Evolutionary conservation across 352 stramenopile species (phyloP), one percentile per base, ranked within the genome.

Genomic region (Aphanomyces invadans): DNA sequence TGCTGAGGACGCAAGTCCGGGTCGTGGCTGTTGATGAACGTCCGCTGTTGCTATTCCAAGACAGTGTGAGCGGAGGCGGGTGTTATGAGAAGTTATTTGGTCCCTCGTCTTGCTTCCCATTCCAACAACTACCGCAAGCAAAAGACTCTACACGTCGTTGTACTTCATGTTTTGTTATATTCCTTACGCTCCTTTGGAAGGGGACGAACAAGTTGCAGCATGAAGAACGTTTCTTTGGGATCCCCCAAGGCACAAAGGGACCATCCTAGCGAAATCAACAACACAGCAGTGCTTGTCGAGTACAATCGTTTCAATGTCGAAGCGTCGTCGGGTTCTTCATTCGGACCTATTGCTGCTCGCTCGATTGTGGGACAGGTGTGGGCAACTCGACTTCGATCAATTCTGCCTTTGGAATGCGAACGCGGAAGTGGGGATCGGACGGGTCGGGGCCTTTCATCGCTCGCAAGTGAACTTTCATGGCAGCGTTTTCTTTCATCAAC

Each of bases 401-500:
- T 33, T 67, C 60, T 4, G 60, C 36, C 33, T 67, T 67, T 5
- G 60, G 60, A 32, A 67, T 49, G 28, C 60, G 60, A 25, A 67
- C 54, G 44, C 60, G 49, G 29, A 67, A 39, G 17, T 49, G 55
- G 55, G 39, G 32, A 28, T 62, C 49, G 49, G 49, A 62, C 39
- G 60, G 60, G 17, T 67, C 60, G 4, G 48, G 5, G 38, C 48
- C 49, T 57, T 57, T 57, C 29, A 57, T 21, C 49, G 49, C 49
- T n/a, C 49, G 53, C 15, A 60, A 15, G 26, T 67, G 45, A 2
- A 67, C 60, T 31, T 67, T 67, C 39, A 67, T 57, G 3, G 60
- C 60, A 9, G 60, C 60, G 26, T 67, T 67, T 28, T 92, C 82
- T 45, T 90, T 87, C 72, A 86, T 89, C 5, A 92, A 75, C 1